These are phyloP conservation scores for Cyberlindnera xishuangbannaensis DNA, from an alignment of 805 yeast species.

Conservation along the genomic window DNA sequence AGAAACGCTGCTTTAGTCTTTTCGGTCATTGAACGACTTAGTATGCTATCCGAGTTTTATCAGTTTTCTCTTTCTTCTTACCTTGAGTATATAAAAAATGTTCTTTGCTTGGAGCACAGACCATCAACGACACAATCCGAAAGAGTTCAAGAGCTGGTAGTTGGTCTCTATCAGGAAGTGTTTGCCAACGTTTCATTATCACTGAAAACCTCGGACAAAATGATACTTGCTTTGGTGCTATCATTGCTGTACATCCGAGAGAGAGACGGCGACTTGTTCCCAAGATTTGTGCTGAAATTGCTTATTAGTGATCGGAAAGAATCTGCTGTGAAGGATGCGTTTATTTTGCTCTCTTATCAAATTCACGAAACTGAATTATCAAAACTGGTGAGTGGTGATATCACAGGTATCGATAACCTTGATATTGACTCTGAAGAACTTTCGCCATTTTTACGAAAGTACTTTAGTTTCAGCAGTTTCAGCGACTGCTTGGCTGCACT, in stretches of 20 bases:
- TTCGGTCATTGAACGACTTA: constrained; percentile 38
- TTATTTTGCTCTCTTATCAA: constrained; percentile 6
- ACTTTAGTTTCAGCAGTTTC: constrained; percentile 1
- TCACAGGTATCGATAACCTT: background rate
- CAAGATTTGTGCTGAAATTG: constrained; percentile 9
- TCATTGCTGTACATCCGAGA: constrained; percentile 23
- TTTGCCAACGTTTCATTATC: constrained; percentile 40
- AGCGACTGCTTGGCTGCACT: constrained; percentile 17
- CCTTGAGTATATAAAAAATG: constrained; percentile 30
- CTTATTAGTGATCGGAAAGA: constrained; percentile 1
- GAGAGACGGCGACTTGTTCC: constrained; percentile 15
- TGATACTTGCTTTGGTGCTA: constrained; percentile 35
- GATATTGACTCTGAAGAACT: constrained; percentile 5
- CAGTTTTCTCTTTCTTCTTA: constrained; percentile 48
- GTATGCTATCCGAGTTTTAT: constrained; percentile 46
- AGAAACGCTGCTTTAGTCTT: constrained; percentile 46
- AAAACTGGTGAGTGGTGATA: constrained; percentile 1
- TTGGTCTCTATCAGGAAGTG: constrained; percentile 38
- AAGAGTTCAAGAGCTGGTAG: constrained; percentile 29
- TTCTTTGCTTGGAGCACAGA: constrained; percentile 13
- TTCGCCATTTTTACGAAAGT: constrained; percentile 4
- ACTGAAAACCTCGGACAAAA: constrained; percentile 30
- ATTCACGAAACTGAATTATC: background rate
- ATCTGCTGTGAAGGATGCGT: constrained; percentile 10
- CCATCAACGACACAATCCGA: background rate